A percentile compares a stretch with the other conserved stretches of the same genome.
These are phyloP conservation scores for Triangularia setosa DNA, from an alignment of 2,329 filamentous ascomycete genomes.

Conservation along the genomic window DNA sequence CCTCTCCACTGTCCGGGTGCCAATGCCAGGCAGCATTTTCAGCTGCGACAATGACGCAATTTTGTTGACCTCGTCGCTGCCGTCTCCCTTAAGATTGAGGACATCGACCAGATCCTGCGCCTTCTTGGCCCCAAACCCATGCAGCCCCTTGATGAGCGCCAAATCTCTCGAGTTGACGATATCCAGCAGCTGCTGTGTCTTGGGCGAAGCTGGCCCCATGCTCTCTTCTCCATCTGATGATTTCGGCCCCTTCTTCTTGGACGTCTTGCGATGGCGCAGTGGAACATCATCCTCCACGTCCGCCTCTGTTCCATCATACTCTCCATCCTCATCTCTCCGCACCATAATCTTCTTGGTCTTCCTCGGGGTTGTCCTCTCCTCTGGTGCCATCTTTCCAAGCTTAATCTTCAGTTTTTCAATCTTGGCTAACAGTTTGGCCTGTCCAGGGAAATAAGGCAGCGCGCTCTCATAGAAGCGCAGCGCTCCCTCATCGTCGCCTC, in stretches of 20 bases:
- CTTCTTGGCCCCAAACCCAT: slow-evolving; percentile 70
- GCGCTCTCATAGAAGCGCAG: slow-evolving; percentile 84
- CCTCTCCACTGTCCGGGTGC: slow-evolving; percentile 52
- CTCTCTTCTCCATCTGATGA: slow-evolving; percentile 6
- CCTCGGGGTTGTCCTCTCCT: not conserved
- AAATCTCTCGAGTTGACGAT: slow-evolving; percentile 73
- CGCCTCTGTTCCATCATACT: slow-evolving; percentile 39
- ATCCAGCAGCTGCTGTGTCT: slow-evolving; percentile 59
- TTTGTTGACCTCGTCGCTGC: slow-evolving; percentile 36
- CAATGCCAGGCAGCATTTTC: slow-evolving; percentile 53
- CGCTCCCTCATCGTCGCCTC: slow-evolving; percentile 72
- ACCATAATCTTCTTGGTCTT: slow-evolving; percentile 15
- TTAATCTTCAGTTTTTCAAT: slow-evolving; percentile 59
- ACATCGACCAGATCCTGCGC: slow-evolving; percentile 58
- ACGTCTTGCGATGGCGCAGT: slow-evolving; percentile 13
- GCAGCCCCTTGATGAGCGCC: slow-evolving; percentile 59
- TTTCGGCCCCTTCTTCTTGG: slow-evolving; percentile 19
- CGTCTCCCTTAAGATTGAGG: slow-evolving; percentile 41
- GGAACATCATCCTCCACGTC: slow-evolving; percentile 37
- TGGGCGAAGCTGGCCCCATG: slow-evolving; percentile 36
- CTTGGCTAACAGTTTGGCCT: slow-evolving; percentile 70
- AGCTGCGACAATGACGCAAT: slow-evolving; percentile 51
- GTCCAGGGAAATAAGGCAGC: slow-evolving; percentile 78
- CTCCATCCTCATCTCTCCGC: slow-evolving; percentile 38
- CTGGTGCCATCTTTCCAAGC: slow-evolving; percentile 34